Evolutionary conservation across 495 filamentous ascomycete species (phyloP), one percentile per base, ranked within the genome.

Genomic region (Hypoxylon fragiforme): DNA sequence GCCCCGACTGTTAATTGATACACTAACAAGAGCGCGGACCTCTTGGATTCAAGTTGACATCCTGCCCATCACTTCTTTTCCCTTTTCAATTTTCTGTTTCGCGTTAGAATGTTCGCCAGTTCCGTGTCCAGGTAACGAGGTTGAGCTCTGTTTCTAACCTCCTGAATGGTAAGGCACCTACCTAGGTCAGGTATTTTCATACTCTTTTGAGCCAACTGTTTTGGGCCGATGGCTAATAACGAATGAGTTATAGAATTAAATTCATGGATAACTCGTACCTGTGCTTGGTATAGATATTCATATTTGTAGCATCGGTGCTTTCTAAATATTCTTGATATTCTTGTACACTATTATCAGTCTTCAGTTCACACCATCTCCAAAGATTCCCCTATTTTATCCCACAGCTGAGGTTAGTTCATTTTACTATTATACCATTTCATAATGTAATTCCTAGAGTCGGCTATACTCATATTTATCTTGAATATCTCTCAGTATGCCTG

Each of bases 1-100:
- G 58, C 16, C 45, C 48, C 14, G 41, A 43, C 39, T 62, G 47
- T 46, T 46, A 36, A 53, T 51, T 61, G n/a, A 60, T 59, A 61
- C 47, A 34, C 35, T 35, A 18, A 36, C 32, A 34, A 21, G 35
- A 43, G 45, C 46, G 35, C 45, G 36, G 37, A 37, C 41, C 26
- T 46, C 24, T 39, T 42, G 37, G 46, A 38, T 54, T 6, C 42
- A 32, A 39, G 21, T 50, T n/a, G n/a, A 52, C 48, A 55, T 44
- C 42, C 21, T 41, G 14, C 46, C 55, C 42, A 39, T 31, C 34
- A 37, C 41, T 49, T 49, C 20, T 24, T 40, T 62, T 56, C 43
- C 34, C 35, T 51, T 22, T 42, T 52, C 55, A 31, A 18, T 28
- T 51, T 44, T 20, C 31, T 22, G n/a, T n/a, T n/a, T n/a, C n/a